phyloP scores from a whole-genome alignment of 208 protist species.

The Tritrichomonas foetus region DNA sequence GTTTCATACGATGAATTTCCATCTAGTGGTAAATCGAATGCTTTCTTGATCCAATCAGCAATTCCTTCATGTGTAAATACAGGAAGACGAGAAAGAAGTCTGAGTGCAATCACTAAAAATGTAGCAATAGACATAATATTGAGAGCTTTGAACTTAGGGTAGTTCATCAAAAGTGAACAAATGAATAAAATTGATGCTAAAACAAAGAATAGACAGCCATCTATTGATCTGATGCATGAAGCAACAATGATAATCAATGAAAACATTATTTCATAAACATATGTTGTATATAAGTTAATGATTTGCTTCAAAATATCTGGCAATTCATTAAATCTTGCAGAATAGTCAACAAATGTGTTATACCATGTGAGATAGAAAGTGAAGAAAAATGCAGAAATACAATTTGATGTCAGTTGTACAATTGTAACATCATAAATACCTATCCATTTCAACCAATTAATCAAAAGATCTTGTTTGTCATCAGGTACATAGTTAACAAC shows the following conservation, averaged over 20 bases:
- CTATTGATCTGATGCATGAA: background rate
- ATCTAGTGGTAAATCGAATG: background rate
- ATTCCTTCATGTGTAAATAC: background rate
- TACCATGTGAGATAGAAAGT: background rate
- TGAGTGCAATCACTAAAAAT: background rate
- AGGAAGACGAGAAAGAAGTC: background rate
- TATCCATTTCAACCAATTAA: background rate
- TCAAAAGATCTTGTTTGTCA: background rate
- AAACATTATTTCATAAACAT: background rate
- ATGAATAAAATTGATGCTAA: background rate
- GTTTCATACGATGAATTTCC: background rate
- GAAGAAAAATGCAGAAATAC: background rate
- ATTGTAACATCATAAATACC: background rate
- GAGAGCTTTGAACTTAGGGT: background rate
- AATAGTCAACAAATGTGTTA: background rate
- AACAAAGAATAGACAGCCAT: background rate
- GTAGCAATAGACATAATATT: background rate
- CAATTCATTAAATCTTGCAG: background rate
- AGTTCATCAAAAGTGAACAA: background rate
- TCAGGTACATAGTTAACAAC: background rate
- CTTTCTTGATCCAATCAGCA: background rate
- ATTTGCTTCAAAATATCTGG: background rate
- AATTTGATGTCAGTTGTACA: background rate
- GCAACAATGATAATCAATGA: background rate
- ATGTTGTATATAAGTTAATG: background rate